Evolutionary conservation across 2,329 filamentous ascomycete genomes (phyloP).

Genomic region (Phaeosphaeriaceae sp.): DNA sequence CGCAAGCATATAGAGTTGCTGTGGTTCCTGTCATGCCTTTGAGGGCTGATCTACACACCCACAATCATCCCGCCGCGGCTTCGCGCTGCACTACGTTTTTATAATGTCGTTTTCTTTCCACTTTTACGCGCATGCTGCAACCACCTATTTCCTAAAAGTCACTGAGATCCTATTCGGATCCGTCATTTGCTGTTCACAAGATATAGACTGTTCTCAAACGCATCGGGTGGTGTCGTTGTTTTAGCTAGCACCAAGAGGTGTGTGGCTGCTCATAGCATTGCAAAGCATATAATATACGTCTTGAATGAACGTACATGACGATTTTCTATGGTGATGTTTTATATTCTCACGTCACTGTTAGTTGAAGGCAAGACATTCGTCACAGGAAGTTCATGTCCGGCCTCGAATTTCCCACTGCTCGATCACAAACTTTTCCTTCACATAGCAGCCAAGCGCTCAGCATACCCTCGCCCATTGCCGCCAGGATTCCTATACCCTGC

Average conservation of each 20-base stretch:
- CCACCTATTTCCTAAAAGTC: not conserved
- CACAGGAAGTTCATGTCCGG: not conserved
- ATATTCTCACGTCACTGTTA: not conserved
- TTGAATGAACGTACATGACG: not conserved
- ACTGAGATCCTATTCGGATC: not conserved
- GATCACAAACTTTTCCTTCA: not conserved
- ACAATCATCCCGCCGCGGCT: not conserved
- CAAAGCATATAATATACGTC: not conserved
- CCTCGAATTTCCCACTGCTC: too few species aligned
- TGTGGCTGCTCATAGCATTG: not conserved
- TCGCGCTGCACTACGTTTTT: not conserved
- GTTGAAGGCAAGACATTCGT: not conserved
- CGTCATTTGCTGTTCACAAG: not conserved
- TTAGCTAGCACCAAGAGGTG: not conserved
- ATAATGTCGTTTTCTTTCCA: not conserved
- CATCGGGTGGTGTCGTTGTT: not conserved
- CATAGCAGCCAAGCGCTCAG: constrained; percentile 1
- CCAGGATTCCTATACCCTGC: constrained; percentile 14
- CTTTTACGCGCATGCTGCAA: not conserved
- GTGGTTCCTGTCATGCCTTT: not conserved
- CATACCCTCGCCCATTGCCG: constrained; percentile 12
- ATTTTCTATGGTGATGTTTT: not conserved
- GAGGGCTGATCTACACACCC: not conserved
- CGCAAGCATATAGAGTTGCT: not conserved
- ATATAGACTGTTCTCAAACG: not conserved